Evolutionary conservation across 192 early-diverging fungal genomes (phyloP).

Genomic region (Entomortierella beljakovae): DNA sequence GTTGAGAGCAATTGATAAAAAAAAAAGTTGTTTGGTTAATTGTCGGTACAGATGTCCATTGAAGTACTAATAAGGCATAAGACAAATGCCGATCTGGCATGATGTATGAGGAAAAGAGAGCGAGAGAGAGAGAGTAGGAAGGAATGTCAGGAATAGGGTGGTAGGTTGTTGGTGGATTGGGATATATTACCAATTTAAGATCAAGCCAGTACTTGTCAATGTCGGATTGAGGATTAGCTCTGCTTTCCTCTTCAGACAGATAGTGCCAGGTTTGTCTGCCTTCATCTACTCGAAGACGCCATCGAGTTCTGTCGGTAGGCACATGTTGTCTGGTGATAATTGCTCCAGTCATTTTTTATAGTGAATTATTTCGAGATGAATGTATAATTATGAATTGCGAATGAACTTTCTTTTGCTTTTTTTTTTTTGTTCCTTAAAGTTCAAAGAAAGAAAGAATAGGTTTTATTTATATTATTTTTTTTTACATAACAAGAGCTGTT

Average conservation of each 20-base stretch:
- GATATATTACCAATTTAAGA: slow-evolving; percentile 60
- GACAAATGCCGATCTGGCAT: not conserved
- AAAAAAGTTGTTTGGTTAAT: too few species aligned
- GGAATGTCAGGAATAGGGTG: too few species aligned
- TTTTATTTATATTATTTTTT: too few species aligned
- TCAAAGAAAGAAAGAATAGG: too few species aligned
- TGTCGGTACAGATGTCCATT: too few species aligned
- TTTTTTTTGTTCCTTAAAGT: too few species aligned
- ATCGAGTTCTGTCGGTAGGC: slow-evolving; percentile 83
- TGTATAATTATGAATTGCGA: too few species aligned
- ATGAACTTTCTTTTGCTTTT: too few species aligned
- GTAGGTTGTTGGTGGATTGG: not conserved
- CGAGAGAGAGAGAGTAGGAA: not conserved
- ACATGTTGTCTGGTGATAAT: slow-evolving; percentile 11
- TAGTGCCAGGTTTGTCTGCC: slow-evolving; percentile 97
- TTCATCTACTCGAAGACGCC: slow-evolving; percentile 87
- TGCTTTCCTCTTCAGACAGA: slow-evolving; percentile 62
- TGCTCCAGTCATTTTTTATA: slow-evolving; percentile 16
- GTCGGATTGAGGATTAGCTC: slow-evolving; percentile 79
- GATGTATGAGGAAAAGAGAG: too few species aligned
- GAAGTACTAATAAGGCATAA: not conserved
- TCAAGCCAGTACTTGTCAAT: slow-evolving; percentile 94
- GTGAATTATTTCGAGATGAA: not conserved
- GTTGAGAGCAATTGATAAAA: not conserved
- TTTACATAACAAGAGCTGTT: too few species aligned